These are phyloP conservation scores for Vicia villosa DNA, from an alignment of 306 rosid genomes.

Conservation along the genomic window DNA sequence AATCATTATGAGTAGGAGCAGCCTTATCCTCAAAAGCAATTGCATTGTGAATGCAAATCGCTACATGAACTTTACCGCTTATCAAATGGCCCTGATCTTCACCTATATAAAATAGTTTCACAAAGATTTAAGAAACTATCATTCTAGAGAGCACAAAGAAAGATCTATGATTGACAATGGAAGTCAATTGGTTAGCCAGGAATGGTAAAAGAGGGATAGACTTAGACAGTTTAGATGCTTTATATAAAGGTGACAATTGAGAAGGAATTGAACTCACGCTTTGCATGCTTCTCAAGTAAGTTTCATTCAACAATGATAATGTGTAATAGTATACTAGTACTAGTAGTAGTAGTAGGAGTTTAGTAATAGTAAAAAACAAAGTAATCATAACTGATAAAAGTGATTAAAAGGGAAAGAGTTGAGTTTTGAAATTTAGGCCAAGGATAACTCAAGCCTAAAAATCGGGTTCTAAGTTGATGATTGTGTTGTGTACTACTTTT, in stretches of 20 bases:
- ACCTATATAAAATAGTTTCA: not conserved
- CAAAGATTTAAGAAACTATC: slow-evolving; percentile 17
- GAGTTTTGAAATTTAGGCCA: not conserved
- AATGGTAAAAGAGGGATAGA: slow-evolving; percentile 13
- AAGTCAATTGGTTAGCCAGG: slow-evolving; percentile 17
- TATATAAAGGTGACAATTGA: slow-evolving; percentile 39
- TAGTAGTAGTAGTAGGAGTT: not conserved
- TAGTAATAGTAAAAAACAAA: not conserved
- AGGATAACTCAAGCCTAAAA: not conserved
- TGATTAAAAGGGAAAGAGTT: slow-evolving; percentile 15
- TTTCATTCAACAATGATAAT: slow-evolving; percentile 34
- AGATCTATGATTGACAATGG: not conserved
- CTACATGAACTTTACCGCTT: slow-evolving; percentile 36
- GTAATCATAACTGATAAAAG: slow-evolving; percentile 20
- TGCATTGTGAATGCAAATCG: slow-evolving; percentile 60
- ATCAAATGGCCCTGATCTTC: too few relatives aligned
- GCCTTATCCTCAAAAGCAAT: slow-evolving; percentile 54
- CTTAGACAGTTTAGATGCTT: slow-evolving; percentile 30
- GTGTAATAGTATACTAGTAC: not conserved
- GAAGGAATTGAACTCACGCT: slow-evolving; percentile 32
- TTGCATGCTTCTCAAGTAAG: slow-evolving; percentile 38
- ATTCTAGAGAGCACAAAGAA: slow-evolving; percentile 16
- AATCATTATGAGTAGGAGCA: slow-evolving; percentile 54
- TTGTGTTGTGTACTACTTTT: not conserved
- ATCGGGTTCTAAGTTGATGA: not conserved